Conservation (phyloP, 106 monocot species). For the Amphibolis antarctica region DNA sequence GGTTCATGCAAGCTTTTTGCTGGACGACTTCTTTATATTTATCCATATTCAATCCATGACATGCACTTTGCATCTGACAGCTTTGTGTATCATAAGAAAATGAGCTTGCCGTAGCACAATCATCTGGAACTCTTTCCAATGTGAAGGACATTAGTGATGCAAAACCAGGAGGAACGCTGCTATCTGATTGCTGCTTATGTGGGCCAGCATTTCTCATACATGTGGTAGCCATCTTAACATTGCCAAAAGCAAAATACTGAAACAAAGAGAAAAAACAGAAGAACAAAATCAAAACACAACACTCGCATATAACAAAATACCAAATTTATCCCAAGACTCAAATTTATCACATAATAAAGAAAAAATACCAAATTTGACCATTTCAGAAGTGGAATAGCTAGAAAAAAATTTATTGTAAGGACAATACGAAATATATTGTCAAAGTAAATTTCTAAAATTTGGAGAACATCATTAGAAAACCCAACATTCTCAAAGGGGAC, state of each 20-base stretch:
- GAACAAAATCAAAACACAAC: too few relatives aligned
- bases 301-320: too few relatives aligned
- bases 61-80: conserved; percentile 8
- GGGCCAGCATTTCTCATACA: conserved; percentile 16
- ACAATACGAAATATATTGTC: too few relatives aligned
- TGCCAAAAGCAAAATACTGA: not conserved
- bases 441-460: too few relatives aligned
- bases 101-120: not conserved
- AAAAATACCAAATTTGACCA: too few relatives aligned
- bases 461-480: too few relatives aligned
- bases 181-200: conserved; percentile 19
- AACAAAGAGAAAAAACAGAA: not conserved
- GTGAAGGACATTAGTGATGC: conserved; percentile 31
- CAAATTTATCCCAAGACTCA: too few relatives aligned
- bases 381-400: too few relatives aligned
- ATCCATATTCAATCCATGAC: conserved; percentile 11
- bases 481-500: too few relatives aligned
- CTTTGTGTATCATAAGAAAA: conserved; percentile 13
- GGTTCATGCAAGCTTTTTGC: conserved; percentile 55
- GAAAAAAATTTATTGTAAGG: too few relatives aligned
- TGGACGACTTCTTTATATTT: conserved; percentile 43
- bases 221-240: conserved; percentile 26
- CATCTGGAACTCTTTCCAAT: conserved; percentile 29
- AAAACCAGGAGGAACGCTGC: conserved; percentile 51
- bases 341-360: too few relatives aligned